Percentiles rank a stretch among this genome's conserved stretches.
Evolutionary conservation across 2,329 filamentous ascomycete genomes (phyloP).

Genomic region (Fusarium buharicum): DNA sequence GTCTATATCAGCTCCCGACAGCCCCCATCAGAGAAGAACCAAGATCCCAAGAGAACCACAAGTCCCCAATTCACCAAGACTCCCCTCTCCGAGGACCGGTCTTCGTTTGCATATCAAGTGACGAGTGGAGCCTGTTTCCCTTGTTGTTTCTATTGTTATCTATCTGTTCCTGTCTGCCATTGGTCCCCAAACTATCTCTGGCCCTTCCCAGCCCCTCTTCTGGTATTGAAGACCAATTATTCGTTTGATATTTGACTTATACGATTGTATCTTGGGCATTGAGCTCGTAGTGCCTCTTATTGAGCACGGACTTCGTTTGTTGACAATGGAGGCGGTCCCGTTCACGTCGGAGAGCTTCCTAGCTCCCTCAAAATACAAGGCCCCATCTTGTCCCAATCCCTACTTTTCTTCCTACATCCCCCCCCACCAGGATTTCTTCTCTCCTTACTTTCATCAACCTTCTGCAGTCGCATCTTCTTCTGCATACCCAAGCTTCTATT

Average conservation of each 20-base stretch:
- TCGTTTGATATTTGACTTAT: not conserved
- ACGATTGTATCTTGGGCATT: not conserved
- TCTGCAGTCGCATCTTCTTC: not conserved
- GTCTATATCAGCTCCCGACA: slow-evolving; percentile 21
- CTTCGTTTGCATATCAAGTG: not conserved
- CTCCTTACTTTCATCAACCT: not conserved
- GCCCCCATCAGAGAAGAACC: not conserved
- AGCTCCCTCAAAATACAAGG: slow-evolving; percentile 9
- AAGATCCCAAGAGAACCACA: not conserved
- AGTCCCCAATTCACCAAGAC: not conserved
- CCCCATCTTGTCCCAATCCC: not conserved
- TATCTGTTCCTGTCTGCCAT: not conserved
- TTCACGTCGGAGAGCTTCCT: not conserved
- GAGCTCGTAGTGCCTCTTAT: not conserved
- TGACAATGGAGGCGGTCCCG: not conserved
- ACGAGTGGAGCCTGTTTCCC: not conserved
- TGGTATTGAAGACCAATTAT: too few species aligned
- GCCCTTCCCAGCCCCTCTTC: not conserved
- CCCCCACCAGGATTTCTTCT: slow-evolving; percentile 1
- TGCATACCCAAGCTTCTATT: not conserved
- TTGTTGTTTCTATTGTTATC: not conserved
- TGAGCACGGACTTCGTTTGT: slow-evolving; percentile 4
- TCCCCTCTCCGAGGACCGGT: not conserved
- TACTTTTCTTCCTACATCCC: not conserved
- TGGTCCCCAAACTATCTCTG: not conserved